Evolutionary conservation across 129 eudicot genomes (phyloP), one percentile per base, ranked within the genome.

Genomic region (Flaveria robusta): DNA sequence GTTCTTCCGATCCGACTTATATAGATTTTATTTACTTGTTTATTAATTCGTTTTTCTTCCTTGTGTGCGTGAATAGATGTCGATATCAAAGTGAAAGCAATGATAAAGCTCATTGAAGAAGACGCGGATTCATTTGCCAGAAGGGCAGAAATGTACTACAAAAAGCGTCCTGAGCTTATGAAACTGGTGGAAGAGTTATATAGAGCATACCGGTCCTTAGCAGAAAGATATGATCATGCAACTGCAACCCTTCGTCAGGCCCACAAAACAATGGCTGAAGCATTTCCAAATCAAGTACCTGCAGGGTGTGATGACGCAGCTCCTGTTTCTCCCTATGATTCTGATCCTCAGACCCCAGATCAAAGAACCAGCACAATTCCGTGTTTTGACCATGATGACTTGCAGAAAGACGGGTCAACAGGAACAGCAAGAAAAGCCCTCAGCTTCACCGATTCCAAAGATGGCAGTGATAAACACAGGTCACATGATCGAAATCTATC

Each of bases 121-220:
- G 97, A 92, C 42, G 96, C 90, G 0, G 97, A 92, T 70, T 87
- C 96, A 42, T 92, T 92, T 81, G 96, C 97, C 27, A 80, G 89
- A 85, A 86, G 96, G 66, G 97, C 96, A 65, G 97, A 92, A 64
- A 89, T 92, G 97, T 92, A 89, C 75, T 89, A 87, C 72, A 89
- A 92, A 86, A 89, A 89, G 66, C 90, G 93, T 1, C 97, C 97
- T 0, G 97, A 92, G 85, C 96, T 89, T 52, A 89, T 92, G 96
- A 89, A 87, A 77, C 56, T 92, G 45, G 96, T 92, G 55, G 96
- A 92, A 82, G 97, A 92, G 74, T 85, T 92, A 68, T 92, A 92
- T 56, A 71, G 97, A 59, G 97, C 97, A 5, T 92, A 92, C 51
- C 95, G 96, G 51, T 93, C 97, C n/a, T 77, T 92, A 82, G 97